phyloP scores from a whole-genome alignment of 352 stramenopile genomes.

The Phytopythium delawarense region DNA sequence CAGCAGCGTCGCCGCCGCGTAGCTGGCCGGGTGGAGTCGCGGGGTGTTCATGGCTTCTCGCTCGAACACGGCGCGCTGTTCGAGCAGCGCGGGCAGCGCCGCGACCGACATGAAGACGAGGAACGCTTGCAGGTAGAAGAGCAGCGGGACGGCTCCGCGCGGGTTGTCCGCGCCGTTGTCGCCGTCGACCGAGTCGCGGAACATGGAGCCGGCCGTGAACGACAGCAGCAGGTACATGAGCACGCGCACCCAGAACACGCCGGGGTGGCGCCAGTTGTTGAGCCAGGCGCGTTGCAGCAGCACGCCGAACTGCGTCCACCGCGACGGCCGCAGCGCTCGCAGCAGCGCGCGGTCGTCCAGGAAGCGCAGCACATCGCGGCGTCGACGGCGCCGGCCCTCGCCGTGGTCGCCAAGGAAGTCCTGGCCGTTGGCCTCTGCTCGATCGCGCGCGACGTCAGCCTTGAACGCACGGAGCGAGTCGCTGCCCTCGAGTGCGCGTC shows the following conservation, averaged over 20 bases:
- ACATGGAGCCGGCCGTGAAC: conserved; percentile 75
- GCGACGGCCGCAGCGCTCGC: conserved; percentile 27
- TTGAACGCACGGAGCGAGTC: conserved; percentile 22
- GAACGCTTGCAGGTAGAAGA: conserved; percentile 90
- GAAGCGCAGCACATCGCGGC: conserved; percentile 1
- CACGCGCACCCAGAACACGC: conserved; percentile 75
- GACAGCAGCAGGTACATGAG: conserved; percentile 79
- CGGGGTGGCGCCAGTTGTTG: conserved; percentile 68
- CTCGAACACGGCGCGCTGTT: conserved; percentile 80
- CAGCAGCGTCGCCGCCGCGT: conserved; percentile 76
- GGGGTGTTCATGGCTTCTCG: conserved; percentile 71
- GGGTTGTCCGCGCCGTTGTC: conserved; percentile 34
- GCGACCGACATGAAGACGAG: conserved; percentile 91
- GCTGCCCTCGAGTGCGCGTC: conserved; percentile 25
- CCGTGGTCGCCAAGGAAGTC: not conserved
- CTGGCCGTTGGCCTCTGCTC: conserved; percentile 10
- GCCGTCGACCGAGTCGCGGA: conserved; percentile 37
- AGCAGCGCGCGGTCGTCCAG: conserved; percentile 36
- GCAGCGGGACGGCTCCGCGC: conserved; percentile 44
- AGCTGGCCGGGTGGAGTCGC: conserved; percentile 59
- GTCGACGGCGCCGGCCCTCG: not conserved
- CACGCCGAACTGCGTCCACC: conserved; percentile 47
- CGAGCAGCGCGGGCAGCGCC: conserved; percentile 78
- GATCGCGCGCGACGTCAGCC: conserved; percentile 30
- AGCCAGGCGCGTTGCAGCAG: conserved; percentile 46